Conservation (phyloP, 768 basidiomycete species). For the Trametes gibbosa region DNA sequence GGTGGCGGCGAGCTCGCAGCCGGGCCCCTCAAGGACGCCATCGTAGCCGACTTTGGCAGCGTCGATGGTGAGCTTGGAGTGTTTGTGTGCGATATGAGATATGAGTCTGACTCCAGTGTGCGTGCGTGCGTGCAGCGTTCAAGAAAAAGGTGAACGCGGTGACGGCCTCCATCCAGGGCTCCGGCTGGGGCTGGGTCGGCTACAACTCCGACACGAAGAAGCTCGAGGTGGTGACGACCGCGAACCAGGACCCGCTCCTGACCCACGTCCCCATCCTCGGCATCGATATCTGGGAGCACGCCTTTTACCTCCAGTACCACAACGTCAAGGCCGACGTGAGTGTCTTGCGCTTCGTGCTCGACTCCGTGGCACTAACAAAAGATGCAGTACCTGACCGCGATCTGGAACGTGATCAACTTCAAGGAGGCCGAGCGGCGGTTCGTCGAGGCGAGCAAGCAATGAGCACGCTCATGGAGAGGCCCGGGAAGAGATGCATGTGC, state of each 20-base stretch:
- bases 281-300: conserved; percentile 95
- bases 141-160: conserved; percentile 84
- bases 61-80: conserved; percentile 54
- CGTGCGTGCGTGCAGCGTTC: conserved; percentile 42
- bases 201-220: conserved; percentile 63
- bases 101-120: too few relatives aligned
- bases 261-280: conserved; percentile 88
- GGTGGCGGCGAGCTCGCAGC: conserved; percentile 56
- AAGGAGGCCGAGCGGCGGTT: conserved; percentile 77
- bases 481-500: too few relatives aligned
- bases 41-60: conserved; percentile 78
- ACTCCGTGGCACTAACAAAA: neutral
- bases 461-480: neutral
- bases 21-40: conserved; percentile 67
- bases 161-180: conserved; percentile 92
- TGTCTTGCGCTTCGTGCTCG: conserved; percentile 14
- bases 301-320: conserved; percentile 57
- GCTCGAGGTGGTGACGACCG: conserved; percentile 88
- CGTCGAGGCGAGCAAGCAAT: conserved; percentile 36
- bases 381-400: conserved; percentile 83
- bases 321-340: conserved; percentile 93
- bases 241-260: conserved; percentile 94
- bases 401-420: conserved; percentile 97
- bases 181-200: conserved; percentile 98
- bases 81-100: too few relatives aligned